Conservation (phyloP, 768 basidiomycete species). For the Tulasnella sp. region DNA sequence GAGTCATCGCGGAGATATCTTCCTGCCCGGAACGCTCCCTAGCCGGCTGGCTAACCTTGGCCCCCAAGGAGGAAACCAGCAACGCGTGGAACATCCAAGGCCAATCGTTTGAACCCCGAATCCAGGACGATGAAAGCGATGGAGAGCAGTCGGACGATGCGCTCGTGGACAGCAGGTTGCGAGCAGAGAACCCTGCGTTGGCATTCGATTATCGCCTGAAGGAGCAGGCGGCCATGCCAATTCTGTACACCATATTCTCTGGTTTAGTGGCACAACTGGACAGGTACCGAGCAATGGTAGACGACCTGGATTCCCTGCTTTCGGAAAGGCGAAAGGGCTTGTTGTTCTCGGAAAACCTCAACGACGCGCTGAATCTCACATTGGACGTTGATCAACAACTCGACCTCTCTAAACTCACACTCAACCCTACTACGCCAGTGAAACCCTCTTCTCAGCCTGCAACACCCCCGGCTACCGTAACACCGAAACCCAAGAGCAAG, state of each 20-base stretch:
- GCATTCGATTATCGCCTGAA: constrained; percentile 67
- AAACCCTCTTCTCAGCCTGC: constrained; percentile 40
- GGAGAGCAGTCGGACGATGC: constrained; percentile 86
- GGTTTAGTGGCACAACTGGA: constrained; percentile 82
- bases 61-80: constrained; percentile 47
- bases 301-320: constrained; percentile 82
- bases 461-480: constrained; percentile 42
- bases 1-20: constrained; percentile 76
- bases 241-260: constrained; percentile 79
- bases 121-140: constrained; percentile 54
- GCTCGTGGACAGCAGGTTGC: constrained; percentile 65
- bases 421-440: constrained; percentile 45
- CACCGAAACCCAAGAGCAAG: constrained; percentile 35
- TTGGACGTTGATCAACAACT: constrained; percentile 57
- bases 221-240: constrained; percentile 66
- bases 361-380: constrained; percentile 78
- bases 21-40: constrained; percentile 85
- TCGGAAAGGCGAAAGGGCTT: constrained; percentile 85
- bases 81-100: constrained; percentile 23
- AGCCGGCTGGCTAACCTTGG: constrained; percentile 86
- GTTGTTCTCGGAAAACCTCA: constrained; percentile 88
- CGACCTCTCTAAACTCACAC: constrained; percentile 49
- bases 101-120: constrained; percentile 37
- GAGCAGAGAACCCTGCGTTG: constrained; percentile 57
- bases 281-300: constrained; percentile 71